Base-by-base conservation (phyloP, 23 red algal species). In the Gracilariopsis chorda region DNA sequence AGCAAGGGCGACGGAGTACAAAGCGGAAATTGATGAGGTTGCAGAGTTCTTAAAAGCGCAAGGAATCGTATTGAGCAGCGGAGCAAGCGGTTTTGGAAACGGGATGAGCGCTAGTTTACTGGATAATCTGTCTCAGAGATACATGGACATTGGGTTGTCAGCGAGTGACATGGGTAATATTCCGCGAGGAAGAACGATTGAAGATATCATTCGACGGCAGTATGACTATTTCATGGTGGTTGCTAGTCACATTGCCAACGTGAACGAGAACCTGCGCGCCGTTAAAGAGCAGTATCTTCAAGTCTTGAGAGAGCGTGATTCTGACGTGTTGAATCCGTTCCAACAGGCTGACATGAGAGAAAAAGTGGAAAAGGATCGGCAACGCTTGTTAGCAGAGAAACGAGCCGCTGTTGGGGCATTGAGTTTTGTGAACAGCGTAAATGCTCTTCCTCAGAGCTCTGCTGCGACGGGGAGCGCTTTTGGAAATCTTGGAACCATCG, bases 171-270 rank as follows among this genome's bases (percentile, higher is more conserved):
- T 39, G 27, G 23, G 43, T 7, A 75, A 41, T 39, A 52, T 55
- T 45, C 69, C 90, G 6, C 44, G 27, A 28, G 85, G 80, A 17
- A 82, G 85, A 43, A 94, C 77, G 21, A 83, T 94, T 47, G 92
- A 94, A 61, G 80, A 94, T 37, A 56, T 94, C 16, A 88, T 87
- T 58, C 79, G 85, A 49, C 45, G 92, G 19, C 79, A 87, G 42
- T 90, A 94, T 77, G 92, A 94, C 20, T 94, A 88, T 48, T 94
- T 94, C 53, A 83, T 94, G 85, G 72, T 90, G 30, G 92, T 94
- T 45, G 92, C 92, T 32, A 88, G 74, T 83, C 63, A 87, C 46
- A 64, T 87, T 45, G 92, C 67, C 17, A 48, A 25, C 30, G 80
- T 81, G 25, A 68, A 94, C 36, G 92, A 94, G 41, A 87, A 84